Percentiles rank a stretch among this genome's conserved stretches.
Conservation (phyloP, 148 eudicot genomes). For the Cornus kousa region DNA sequence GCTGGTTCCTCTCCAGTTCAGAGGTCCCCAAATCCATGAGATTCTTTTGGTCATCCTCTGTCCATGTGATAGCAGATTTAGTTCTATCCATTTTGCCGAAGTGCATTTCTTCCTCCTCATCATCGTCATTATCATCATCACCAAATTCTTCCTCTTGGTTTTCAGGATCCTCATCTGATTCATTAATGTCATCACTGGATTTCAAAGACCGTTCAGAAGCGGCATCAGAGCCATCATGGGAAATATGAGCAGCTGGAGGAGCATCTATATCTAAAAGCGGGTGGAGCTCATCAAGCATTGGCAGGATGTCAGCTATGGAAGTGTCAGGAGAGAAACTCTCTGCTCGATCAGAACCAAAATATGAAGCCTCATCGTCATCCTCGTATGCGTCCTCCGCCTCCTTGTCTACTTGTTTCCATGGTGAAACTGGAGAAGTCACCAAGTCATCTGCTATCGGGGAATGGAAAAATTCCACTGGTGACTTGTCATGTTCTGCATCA, state of each 20-base stretch:
- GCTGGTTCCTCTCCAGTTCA: constrained; percentile 60
- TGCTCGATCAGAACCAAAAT: constrained; percentile 32
- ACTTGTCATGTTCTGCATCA: constrained; percentile 12
- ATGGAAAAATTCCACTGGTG: constrained; percentile 8
- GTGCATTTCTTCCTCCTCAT: constrained; percentile 33
- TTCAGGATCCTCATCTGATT: constrained; percentile 21
- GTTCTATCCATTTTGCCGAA: constrained; percentile 21
- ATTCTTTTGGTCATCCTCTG: constrained; percentile 70
- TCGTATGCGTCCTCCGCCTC: constrained; percentile 18
- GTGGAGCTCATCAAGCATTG: constrained; percentile 44
- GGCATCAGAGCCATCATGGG: constrained; percentile 24
- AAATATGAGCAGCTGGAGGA: constrained; percentile 17
- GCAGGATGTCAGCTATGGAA: constrained; percentile 41
- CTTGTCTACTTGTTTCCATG: constrained; percentile 14
- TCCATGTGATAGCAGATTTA: constrained; percentile 51
- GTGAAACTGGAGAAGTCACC: constrained; percentile 8
- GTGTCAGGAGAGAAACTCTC: constrained; percentile 47
- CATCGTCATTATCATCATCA: constrained; percentile 37
- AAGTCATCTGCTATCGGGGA: constrained; percentile 6
- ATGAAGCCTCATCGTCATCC: constrained; percentile 28
- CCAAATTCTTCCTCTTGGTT: constrained; percentile 28
- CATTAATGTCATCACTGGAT: constrained; percentile 23
- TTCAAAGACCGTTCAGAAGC: constrained; percentile 25
- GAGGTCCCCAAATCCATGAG: constrained; percentile 46
- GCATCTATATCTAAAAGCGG: constrained; percentile 44